A percentile compares a stretch with the other conserved stretches of the same genome.
Conservation (phyloP, 2,329 filamentous ascomycete species). For the Clonostachys rosea region DNA sequence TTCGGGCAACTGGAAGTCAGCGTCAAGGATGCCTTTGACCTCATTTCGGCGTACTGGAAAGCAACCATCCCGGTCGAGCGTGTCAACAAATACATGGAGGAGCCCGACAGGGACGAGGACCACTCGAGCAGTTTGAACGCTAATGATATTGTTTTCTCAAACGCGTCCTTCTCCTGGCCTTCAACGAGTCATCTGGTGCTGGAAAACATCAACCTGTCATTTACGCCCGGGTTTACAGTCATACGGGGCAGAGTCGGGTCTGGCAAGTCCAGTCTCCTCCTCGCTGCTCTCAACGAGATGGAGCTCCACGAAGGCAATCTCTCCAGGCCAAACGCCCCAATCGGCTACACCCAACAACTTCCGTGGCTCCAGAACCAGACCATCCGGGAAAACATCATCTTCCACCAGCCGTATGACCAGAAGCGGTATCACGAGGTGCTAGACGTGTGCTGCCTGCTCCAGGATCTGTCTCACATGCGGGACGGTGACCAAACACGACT, state of each 20-base stretch:
- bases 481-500: conserved; percentile 54
- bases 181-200: conserved; percentile 53
- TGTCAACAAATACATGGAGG: conserved; percentile 81
- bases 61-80: conserved; percentile 77
- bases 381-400: conserved; percentile 60
- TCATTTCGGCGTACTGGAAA: conserved; percentile 75
- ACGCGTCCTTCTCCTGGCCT: conserved; percentile 77
- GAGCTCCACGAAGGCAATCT: conserved; percentile 56
- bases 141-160: conserved; percentile 45
- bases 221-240: conserved; percentile 45
- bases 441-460: conserved; percentile 52
- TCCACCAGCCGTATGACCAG: conserved; percentile 51
- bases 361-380: conserved; percentile 64
- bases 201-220: conserved; percentile 36
- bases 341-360: conserved; percentile 54
- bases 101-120: conserved; percentile 67
- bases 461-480: conserved; percentile 51
- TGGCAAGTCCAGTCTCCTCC: conserved; percentile 57
- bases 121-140: conserved; percentile 24
- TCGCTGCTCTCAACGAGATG: conserved; percentile 57
- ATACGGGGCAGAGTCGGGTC: conserved; percentile 56
- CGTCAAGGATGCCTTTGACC: conserved; percentile 67
- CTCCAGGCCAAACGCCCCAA: conserved; percentile 39
- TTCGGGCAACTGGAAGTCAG: conserved; percentile 72
- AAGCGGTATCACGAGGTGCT: conserved; percentile 54